A percentile compares a stretch with the other conserved stretches of the same genome.
Conservation (phyloP, 345 rosid species). For the Boechera retrofracta region DNA sequence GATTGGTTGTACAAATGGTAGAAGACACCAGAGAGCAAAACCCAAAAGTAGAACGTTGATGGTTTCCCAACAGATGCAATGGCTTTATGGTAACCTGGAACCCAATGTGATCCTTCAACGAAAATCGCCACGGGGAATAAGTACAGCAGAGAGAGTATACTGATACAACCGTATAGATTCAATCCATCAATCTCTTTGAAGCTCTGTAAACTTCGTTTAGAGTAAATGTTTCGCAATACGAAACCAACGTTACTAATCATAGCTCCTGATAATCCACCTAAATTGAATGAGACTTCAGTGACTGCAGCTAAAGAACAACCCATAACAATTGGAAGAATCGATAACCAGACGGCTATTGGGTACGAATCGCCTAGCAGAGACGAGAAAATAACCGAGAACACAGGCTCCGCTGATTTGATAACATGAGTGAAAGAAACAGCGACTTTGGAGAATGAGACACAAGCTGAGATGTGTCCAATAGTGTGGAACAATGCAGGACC, state of each 20-base stretch:
- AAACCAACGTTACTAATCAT: constrained; percentile 95
- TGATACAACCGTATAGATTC: constrained; percentile 89
- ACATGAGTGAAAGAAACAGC: constrained; percentile 99
- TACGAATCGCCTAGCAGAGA: constrained; percentile 87
- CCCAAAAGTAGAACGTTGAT: constrained; percentile 84
- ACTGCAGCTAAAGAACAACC: constrained; percentile 96
- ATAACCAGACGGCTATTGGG: constrained; percentile 87
- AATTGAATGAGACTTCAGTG: constrained; percentile 92
- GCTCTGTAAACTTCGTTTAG: constrained; percentile 75
- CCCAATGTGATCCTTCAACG: constrained; percentile 93
- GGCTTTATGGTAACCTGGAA: constrained; percentile 81
- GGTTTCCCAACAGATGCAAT: constrained; percentile 69
- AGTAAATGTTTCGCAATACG: constrained; percentile 85
- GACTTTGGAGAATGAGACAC: constrained; percentile 96
- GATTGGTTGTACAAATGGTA: constrained; percentile 93
- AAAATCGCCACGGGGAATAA: constrained; percentile 83
- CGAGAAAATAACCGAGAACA: constrained; percentile 91
- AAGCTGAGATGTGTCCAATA: constrained; percentile 93
- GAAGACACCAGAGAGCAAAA: constrained; percentile 81
- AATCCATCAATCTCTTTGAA: constrained; percentile 90
- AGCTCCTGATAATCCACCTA: constrained; percentile 86
- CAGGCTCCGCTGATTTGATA: constrained; percentile 95
- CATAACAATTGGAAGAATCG: constrained; percentile 88
- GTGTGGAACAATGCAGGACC: constrained; percentile 98
- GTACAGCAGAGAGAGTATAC: constrained; percentile 71